Conservation (phyloP, 257 asterid genomes). For the Penstemon newberryi region DNA sequence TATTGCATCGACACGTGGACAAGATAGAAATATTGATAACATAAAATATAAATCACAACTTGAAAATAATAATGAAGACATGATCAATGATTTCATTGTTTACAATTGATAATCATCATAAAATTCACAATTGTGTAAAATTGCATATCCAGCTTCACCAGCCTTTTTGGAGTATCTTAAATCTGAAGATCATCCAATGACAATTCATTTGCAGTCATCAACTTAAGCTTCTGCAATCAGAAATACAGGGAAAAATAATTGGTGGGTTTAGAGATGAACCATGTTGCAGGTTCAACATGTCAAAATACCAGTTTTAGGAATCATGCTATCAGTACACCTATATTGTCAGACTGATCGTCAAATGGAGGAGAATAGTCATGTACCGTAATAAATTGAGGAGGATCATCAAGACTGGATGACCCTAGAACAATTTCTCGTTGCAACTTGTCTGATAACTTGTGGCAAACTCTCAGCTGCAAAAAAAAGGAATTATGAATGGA, state of each 20-base stretch:
- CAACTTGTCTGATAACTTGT: conserved; percentile 77
- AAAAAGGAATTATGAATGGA: neutral
- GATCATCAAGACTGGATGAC: conserved; percentile 96
- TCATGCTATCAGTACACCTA: neutral
- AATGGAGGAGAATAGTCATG: conserved; percentile 21
- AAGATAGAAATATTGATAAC: too few species aligned
- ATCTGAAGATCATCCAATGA: conserved; percentile 90
- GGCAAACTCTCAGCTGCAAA: conserved; percentile 90
- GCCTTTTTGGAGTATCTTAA: conserved; percentile 30
- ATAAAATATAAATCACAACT: too few species aligned
- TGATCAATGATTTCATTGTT: too few species aligned
- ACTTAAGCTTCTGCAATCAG: conserved; percentile 77
- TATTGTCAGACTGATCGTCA: conserved; percentile 13
- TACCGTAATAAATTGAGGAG: conserved; percentile 95
- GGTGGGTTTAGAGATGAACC: neutral
- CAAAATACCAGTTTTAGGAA: neutral
- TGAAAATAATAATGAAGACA: too few species aligned
- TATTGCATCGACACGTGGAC: too few species aligned
- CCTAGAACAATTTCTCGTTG: conserved; percentile 89
- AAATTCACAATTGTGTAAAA: conserved; percentile 7
- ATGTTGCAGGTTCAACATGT: neutral
- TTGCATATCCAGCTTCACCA: conserved; percentile 35
- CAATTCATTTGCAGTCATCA: conserved; percentile 65
- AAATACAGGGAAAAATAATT: neutral
- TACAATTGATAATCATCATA: too few species aligned